Conservation (phyloP, 2,329 filamentous ascomycete genomes). For the Pestalotiopsis sp. region DNA sequence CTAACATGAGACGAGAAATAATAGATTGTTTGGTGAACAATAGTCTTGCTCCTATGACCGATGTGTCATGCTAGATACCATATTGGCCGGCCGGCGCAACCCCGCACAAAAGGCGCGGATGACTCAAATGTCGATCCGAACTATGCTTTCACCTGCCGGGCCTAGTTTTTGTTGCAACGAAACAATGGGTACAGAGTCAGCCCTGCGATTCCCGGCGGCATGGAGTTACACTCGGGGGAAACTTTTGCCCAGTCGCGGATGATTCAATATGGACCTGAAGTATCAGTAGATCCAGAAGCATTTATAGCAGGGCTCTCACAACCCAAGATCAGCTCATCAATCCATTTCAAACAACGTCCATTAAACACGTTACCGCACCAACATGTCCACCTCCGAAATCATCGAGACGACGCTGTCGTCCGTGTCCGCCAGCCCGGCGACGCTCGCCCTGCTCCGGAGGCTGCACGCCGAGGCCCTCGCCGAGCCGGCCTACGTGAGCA, state of each 20-base stretch:
- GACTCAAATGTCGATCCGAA: neutral
- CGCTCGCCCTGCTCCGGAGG: constrained; percentile 29
- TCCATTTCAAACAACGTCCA: neutral
- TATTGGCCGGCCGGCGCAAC: neutral
- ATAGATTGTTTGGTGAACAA: too few species aligned
- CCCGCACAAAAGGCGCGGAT: neutral
- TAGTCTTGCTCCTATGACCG: neutral
- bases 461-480: constrained; percentile 33
- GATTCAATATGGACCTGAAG: neutral
- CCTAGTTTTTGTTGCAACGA: neutral
- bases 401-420: constrained; percentile 34
- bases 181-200: neutral
- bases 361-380: neutral
- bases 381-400: neutral
- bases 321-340: neutral
- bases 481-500: constrained; percentile 32
- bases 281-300: neutral
- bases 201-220: neutral
- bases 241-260: neutral
- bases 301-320: neutral
- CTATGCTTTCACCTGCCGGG: neutral
- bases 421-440: constrained; percentile 27
- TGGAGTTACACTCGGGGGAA: neutral
- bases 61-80: neutral
- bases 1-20: too few species aligned